These are phyloP conservation scores for Peltaster fructicola DNA, from an alignment of 2,329 filamentous ascomycete species.

Conservation along the genomic window DNA sequence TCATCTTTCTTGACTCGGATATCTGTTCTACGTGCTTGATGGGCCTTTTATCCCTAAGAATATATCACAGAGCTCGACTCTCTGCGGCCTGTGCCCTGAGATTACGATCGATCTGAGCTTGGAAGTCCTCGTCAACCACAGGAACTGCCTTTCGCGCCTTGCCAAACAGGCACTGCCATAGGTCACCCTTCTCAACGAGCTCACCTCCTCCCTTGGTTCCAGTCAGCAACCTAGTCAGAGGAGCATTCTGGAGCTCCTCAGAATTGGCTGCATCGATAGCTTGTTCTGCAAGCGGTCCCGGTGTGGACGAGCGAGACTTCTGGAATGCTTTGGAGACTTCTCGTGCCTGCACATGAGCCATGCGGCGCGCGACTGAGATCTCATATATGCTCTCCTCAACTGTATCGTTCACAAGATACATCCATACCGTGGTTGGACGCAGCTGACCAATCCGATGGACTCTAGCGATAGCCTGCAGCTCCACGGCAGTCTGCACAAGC, in stretches of 20 bases:
- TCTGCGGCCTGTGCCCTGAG: too few relatives aligned
- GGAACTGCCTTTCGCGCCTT: constrained; percentile 16
- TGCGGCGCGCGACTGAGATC: constrained; percentile 58
- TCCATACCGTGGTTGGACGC: constrained; percentile 79
- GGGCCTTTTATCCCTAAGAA: too few relatives aligned
- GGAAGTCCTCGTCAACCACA: too few relatives aligned
- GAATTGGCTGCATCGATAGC: constrained; percentile 71
- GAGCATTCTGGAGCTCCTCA: constrained; percentile 58
- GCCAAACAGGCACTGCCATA: constrained; percentile 84
- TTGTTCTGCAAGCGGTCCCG: constrained; percentile 25
- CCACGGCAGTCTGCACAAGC: constrained; percentile 78
- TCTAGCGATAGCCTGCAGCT: constrained; percentile 85
- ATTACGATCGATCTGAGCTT: too few relatives aligned
- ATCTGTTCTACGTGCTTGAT: too few relatives aligned
- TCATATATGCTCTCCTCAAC: constrained; percentile 88
- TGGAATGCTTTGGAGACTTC: constrained; percentile 6
- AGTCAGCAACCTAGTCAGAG: constrained; percentile 51
- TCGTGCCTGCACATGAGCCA: constrained; percentile 50
- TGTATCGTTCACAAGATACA: constrained; percentile 80
- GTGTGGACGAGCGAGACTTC: constrained; percentile 3
- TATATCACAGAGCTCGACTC: too few relatives aligned
- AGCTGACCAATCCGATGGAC: constrained; percentile 89
- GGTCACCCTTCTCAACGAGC: constrained; percentile 55
- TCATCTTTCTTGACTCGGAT: too few relatives aligned
- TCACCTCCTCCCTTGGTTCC: constrained; percentile 59